A percentile compares a stretch with the other conserved stretches of the same genome.
phyloP scores from a whole-genome alignment of 257 asterid species.

The Datura wrightii region DNA sequence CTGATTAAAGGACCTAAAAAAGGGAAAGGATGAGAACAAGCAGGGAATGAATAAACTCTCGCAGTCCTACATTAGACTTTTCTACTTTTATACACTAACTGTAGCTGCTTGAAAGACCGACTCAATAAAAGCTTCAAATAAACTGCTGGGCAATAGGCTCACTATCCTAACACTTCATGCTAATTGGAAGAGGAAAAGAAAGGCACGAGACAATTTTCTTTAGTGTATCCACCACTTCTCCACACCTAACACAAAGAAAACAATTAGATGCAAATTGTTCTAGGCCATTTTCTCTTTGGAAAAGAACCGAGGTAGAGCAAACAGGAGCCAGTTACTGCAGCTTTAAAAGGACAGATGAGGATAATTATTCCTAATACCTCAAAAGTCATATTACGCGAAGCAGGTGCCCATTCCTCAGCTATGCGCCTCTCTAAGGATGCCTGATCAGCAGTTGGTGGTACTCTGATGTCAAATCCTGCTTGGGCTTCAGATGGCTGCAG shows the following conservation, averaged over 20 bases:
- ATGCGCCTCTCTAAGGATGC: conserved; percentile 82
- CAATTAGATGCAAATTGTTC: not conserved
- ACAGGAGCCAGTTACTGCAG: conserved; percentile 7
- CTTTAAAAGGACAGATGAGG: conserved; percentile 4
- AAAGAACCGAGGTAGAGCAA: not conserved
- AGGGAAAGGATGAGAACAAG: conserved; percentile 17
- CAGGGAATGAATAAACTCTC: conserved; percentile 11
- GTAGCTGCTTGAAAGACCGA: not conserved
- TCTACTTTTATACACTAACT: not conserved
- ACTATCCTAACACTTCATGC: conserved; percentile 3
- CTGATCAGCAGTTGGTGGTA: conserved; percentile 84
- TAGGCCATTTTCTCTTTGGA: not conserved
- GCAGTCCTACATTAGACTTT: not conserved
- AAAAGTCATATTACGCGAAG: conserved; percentile 84
- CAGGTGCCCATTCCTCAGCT: conserved; percentile 98
- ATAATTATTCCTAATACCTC: conserved; percentile 56
- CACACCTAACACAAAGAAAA: conserved; percentile 16
- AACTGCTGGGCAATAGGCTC: not conserved
- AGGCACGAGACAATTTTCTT: not conserved
- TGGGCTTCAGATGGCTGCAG: conserved; percentile 98
- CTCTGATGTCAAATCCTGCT: conserved; percentile 95
- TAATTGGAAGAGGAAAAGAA: not conserved
- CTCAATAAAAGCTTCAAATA: not conserved
- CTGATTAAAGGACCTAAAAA: not conserved
- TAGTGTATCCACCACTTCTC: conserved; percentile 9